Evolutionary conservation across 2,329 filamentous ascomycete species (phyloP).

Genomic region (Pyricularia grisea): DNA sequence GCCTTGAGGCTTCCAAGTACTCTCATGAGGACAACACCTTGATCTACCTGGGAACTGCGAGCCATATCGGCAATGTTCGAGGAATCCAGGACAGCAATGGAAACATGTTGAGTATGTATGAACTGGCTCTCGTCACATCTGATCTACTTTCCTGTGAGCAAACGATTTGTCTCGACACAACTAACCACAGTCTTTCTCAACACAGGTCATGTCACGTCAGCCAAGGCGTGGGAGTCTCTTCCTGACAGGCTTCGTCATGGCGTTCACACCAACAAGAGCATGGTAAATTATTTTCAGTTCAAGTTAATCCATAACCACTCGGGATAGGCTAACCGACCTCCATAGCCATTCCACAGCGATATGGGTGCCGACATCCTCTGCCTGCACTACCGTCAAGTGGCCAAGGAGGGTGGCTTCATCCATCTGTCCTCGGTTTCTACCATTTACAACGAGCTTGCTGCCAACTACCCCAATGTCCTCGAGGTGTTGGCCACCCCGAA

Average conservation of each 20-base stretch:
- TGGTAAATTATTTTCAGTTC: slow-evolving; percentile 24
- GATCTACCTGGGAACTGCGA: slow-evolving; percentile 46
- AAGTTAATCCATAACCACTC: background rate
- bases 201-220: slow-evolving; percentile 37
- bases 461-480: slow-evolving; percentile 25
- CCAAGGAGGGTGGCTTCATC: slow-evolving; percentile 32
- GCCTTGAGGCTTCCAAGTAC: slow-evolving; percentile 37
- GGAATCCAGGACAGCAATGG: slow-evolving; percentile 40
- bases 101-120: slow-evolving; percentile 33
- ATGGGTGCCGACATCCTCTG: slow-evolving; percentile 41
- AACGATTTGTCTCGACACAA: background rate
- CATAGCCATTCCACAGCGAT: slow-evolving; percentile 38
- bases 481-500: slow-evolving; percentile 25
- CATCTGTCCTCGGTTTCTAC: slow-evolving; percentile 32
- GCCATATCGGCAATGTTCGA: slow-evolving; percentile 44
- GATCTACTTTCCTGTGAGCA: background rate
- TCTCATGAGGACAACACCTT: slow-evolving; percentile 42
- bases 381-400: slow-evolving; percentile 35
- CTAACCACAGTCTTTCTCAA: background rate
- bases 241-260: slow-evolving; percentile 35
- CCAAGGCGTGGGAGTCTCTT: slow-evolving; percentile 30
- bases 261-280: slow-evolving; percentile 35
- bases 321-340: background rate
- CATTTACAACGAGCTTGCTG: slow-evolving; percentile 32
- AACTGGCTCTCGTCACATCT: too few species aligned